Percentiles rank a stretch among this genome's conserved stretches.
phyloP scores from a whole-genome alignment of 768 basidiomycete species.

The Dioszegia hungarica region DNA sequence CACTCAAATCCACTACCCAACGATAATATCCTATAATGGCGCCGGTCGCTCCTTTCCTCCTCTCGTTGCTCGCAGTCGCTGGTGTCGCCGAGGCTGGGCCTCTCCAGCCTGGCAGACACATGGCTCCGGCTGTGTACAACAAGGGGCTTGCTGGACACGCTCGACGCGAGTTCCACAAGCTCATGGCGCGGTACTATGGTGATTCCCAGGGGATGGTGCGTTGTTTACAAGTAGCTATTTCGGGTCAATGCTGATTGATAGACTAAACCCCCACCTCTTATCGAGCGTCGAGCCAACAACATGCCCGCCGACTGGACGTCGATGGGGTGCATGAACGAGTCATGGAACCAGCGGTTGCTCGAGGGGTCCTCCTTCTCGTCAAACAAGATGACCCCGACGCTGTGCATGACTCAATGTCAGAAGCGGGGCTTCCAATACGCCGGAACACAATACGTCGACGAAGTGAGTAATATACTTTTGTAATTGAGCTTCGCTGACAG shows the following conservation, averaged over 20 bases:
- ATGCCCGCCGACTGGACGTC: conserved; percentile 44
- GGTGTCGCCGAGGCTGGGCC: conserved; percentile 32
- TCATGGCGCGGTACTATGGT: conserved; percentile 38
- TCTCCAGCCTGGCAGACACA: conserved; percentile 42
- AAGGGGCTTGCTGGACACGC: conserved; percentile 6
- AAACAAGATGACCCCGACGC: conserved; percentile 18
- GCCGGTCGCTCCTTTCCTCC: conserved; percentile 37
- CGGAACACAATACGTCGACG: conserved; percentile 42
- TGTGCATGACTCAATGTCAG: conserved; percentile 42
- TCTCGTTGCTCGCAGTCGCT: conserved; percentile 25
- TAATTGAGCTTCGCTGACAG: not conserved
- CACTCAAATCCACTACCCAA: not conserved
- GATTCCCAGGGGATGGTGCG: conserved; percentile 39
- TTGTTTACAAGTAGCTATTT: not conserved
- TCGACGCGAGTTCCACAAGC: conserved; percentile 12
- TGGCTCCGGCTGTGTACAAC: conserved; percentile 29
- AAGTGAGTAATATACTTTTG: conserved; percentile 24
- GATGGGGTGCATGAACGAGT: conserved; percentile 44
- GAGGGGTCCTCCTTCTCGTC: conserved; percentile 41
- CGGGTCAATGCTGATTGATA: conserved; percentile 4
- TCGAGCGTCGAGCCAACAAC: conserved; percentile 30
- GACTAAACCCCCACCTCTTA: conserved; percentile 37
- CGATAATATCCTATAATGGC: conserved; percentile 28
- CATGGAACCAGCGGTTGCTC: conserved; percentile 37
- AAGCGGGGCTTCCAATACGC: conserved; percentile 36